Percentiles rank a stretch among this genome's conserved stretches.
phyloP scores from a whole-genome alignment of 495 filamentous ascomycete genomes.

The Penicillium argentinense region DNA sequence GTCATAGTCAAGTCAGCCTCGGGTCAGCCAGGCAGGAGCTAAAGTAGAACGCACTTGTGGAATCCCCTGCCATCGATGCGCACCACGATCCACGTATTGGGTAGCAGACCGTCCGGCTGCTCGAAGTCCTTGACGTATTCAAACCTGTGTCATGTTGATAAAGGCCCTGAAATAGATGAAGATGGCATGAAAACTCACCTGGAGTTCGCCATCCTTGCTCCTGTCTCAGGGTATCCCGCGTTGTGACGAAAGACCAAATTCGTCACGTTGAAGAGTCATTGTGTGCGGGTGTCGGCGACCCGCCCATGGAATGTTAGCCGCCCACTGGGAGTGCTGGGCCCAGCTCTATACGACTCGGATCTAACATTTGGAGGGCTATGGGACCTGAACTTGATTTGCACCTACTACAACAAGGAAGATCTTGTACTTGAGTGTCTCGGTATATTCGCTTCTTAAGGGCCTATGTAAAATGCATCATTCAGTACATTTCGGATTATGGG shows the following conservation, averaged over 20 bases:
- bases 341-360: not conserved
- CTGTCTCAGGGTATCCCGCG: not conserved
- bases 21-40: not conserved
- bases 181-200: constrained; percentile 39
- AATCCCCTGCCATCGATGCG: constrained; percentile 91
- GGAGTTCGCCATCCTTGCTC: constrained; percentile 59
- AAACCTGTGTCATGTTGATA: constrained; percentile 54
- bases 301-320: constrained; percentile 3
- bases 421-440: too few relatives aligned
- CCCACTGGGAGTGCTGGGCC: not conserved
- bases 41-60: constrained; percentile 64
- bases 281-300: constrained; percentile 16
- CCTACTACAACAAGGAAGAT: too few relatives aligned
- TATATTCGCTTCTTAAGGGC: too few relatives aligned
- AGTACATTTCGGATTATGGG: too few relatives aligned
- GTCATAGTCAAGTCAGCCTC: constrained; percentile 1
- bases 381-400: too few relatives aligned
- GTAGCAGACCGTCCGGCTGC: constrained; percentile 73
- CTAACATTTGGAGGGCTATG: not conserved
- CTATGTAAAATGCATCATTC: too few relatives aligned
- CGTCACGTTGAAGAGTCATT: constrained; percentile 14
- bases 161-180: not conserved
- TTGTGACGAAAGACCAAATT: constrained; percentile 12
- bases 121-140: constrained; percentile 94
- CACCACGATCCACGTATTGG: constrained; percentile 91